Percentiles rank a stretch among this genome's conserved stretches.
These are phyloP conservation scores for Myxozyma lipomycoides DNA, from an alignment of 805 yeast species.

Conservation along the genomic window DNA sequence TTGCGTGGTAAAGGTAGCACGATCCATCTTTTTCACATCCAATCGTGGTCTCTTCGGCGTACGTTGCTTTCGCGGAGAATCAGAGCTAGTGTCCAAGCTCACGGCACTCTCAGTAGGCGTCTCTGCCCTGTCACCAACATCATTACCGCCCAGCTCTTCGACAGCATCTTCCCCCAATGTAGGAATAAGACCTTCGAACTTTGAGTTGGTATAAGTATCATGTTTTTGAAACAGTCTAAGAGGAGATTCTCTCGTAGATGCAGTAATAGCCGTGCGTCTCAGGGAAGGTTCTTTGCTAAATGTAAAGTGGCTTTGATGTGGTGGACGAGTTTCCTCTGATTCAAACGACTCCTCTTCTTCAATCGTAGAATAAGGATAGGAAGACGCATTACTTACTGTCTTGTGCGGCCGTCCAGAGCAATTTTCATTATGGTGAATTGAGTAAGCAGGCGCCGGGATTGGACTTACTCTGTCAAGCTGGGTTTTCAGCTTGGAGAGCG, in stretches of 20 bases:
- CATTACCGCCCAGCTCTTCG: slow-evolving; percentile 2
- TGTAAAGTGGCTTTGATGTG: slow-evolving; percentile 17
- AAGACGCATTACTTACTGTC: background rate
- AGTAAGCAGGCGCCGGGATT: slow-evolving; percentile 2
- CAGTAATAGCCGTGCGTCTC: background rate
- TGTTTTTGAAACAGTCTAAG: slow-evolving; percentile 31
- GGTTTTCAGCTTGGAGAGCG: slow-evolving; percentile 9
- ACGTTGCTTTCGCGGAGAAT: slow-evolving; percentile 23
- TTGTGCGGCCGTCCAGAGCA: background rate
- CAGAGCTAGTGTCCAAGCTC: background rate
- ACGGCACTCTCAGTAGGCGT: background rate
- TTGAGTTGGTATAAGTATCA: slow-evolving; percentile 33
- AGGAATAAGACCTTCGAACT: slow-evolving; percentile 30
- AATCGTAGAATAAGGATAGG: background rate
- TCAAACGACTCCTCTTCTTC: background rate
- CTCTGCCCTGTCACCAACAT: background rate
- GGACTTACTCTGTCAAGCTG: slow-evolving; percentile 22
- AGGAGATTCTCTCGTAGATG: slow-evolving; percentile 13
- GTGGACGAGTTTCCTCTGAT: slow-evolving; percentile 18
- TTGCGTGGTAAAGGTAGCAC: slow-evolving; percentile 20
- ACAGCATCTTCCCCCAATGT: background rate
- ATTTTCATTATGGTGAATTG: background rate
- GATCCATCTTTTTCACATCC: background rate
- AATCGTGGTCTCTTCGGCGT: slow-evolving; percentile 17
- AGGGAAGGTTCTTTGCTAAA: slow-evolving; percentile 8